Percentiles rank a stretch among this genome's conserved stretches.
phyloP scores from a whole-genome alignment of 2,329 filamentous ascomycete species.

The Madurella mycetomatis region DNA sequence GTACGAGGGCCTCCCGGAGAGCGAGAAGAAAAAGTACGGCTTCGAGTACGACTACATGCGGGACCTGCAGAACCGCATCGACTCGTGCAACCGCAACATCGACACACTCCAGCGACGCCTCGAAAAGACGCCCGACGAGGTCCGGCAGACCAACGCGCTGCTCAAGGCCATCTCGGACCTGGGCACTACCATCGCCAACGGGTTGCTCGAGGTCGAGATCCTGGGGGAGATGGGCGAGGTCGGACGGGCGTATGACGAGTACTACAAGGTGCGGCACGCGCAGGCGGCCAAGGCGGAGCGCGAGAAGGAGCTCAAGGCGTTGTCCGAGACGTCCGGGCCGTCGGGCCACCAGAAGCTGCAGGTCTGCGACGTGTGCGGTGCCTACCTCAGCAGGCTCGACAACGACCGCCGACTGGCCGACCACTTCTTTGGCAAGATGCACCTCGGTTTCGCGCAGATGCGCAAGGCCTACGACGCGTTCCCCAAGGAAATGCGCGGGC shows the following conservation, averaged over 20 bases:
- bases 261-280: conserved; percentile 77
- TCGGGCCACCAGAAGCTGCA: conserved; percentile 96
- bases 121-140: conserved; percentile 97
- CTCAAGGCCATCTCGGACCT: conserved; percentile 84
- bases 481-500: conserved; percentile 70
- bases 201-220: conserved; percentile 79
- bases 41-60: conserved; percentile 97
- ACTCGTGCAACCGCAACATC: conserved; percentile 92
- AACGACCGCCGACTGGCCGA: conserved; percentile 92
- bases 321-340: conserved; percentile 88
- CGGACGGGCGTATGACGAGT: conserved; percentile 77
- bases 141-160: conserved; percentile 85
- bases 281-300: conserved; percentile 76
- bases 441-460: conserved; percentile 97
- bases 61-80: conserved; percentile 94
- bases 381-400: conserved; percentile 85
- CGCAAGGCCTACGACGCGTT: conserved; percentile 86
- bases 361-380: conserved; percentile 97
- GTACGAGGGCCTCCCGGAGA: conserved; percentile 69
- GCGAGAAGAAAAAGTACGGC: conserved; percentile 72
- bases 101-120: conserved; percentile 82
- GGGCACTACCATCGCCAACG: conserved; percentile 70
- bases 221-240: conserved; percentile 79
- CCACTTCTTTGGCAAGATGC: conserved; percentile 99
- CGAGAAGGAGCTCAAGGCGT: conserved; percentile 82